Conservation (phyloP, 805 yeast genomes). For the Yarrowia porcina region DNA sequence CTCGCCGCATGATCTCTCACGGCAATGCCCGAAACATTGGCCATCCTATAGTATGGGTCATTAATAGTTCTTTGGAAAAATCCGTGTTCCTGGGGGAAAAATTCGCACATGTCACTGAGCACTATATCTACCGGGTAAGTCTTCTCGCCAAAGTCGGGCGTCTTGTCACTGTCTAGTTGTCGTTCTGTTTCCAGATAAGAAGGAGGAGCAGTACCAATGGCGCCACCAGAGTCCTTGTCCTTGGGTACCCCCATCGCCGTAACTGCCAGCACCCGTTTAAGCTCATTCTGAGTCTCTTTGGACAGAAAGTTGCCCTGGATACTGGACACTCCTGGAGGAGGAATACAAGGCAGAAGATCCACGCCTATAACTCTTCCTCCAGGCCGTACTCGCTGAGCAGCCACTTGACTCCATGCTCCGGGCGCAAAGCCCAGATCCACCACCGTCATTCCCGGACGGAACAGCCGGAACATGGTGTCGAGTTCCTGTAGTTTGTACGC, state of each 20-base stretch:
- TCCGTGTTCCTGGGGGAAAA: slow-evolving; percentile 47
- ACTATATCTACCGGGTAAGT: slow-evolving; percentile 58
- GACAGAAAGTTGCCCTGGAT: slow-evolving; percentile 87
- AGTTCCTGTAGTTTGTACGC: slow-evolving; percentile 83
- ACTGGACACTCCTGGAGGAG: slow-evolving; percentile 75
- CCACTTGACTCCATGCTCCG: slow-evolving; percentile 92
- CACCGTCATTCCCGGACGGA: slow-evolving; percentile 56
- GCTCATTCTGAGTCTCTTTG: slow-evolving; percentile 39
- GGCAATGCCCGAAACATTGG: slow-evolving; percentile 80
- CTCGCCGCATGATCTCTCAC: slow-evolving; percentile 80
- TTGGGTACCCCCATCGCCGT: slow-evolving; percentile 33
- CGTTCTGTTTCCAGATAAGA: slow-evolving; percentile 36
- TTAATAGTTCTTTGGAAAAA: slow-evolving; percentile 65
- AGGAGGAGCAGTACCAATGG: slow-evolving; percentile 21
- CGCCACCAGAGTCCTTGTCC: slow-evolving; percentile 27
- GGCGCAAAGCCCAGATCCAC: slow-evolving; percentile 90
- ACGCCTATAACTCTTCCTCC: slow-evolving; percentile 69
- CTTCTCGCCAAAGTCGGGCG: slow-evolving; percentile 29
- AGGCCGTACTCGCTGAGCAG: slow-evolving; percentile 50
- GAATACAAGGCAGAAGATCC: slow-evolving; percentile 72
- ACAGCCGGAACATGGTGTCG: slow-evolving; percentile 58
- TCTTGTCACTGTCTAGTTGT: neutral
- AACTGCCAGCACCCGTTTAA: slow-evolving; percentile 33
- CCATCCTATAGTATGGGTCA: slow-evolving; percentile 84
- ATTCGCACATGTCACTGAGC: slow-evolving; percentile 81